phyloP scores from a whole-genome alignment of 306 rosid genomes.

The Cucumis hystrix region DNA sequence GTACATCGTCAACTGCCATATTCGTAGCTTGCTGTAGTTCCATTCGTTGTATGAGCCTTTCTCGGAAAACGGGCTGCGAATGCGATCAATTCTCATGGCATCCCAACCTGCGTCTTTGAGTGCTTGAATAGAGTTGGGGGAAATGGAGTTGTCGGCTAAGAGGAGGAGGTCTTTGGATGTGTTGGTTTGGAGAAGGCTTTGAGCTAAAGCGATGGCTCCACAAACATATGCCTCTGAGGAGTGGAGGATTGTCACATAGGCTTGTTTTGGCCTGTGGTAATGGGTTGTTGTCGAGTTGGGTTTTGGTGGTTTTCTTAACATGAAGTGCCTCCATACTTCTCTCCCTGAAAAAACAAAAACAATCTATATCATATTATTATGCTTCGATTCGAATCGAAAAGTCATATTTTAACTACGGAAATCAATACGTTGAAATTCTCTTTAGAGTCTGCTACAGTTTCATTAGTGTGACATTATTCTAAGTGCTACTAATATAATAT shows the following conservation, averaged over 20 bases:
- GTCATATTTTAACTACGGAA: too few relatives aligned
- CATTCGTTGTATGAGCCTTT: constrained; percentile 50
- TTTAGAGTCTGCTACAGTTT: too few relatives aligned
- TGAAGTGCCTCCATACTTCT: constrained; percentile 31
- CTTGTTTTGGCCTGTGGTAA: constrained; percentile 17
- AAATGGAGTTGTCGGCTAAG: constrained; percentile 49
- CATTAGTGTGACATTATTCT: too few relatives aligned
- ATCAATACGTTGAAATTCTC: too few relatives aligned
- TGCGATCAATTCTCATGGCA: constrained; percentile 33
- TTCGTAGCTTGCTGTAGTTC: constrained; percentile 78
- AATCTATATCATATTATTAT: too few relatives aligned
- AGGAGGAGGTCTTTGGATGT: constrained; percentile 48
- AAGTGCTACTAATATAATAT: too few relatives aligned
- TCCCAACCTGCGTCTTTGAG: constrained; percentile 62
- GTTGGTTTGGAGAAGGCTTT: constrained; percentile 43
- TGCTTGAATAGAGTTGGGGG: constrained; percentile 21
- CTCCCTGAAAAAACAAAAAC: constrained; percentile 14
- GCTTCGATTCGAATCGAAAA: too few relatives aligned
- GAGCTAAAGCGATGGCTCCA: constrained; percentile 83
- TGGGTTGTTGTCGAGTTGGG: background rate
- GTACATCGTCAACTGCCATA: constrained; percentile 54
- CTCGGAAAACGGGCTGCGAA: constrained; percentile 38
- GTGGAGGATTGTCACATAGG: constrained; percentile 67
- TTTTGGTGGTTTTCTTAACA: background rate
- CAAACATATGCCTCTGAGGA: constrained; percentile 78